Conservation (phyloP, 306 rosid species). For the Cucurbita pepo region DNA sequence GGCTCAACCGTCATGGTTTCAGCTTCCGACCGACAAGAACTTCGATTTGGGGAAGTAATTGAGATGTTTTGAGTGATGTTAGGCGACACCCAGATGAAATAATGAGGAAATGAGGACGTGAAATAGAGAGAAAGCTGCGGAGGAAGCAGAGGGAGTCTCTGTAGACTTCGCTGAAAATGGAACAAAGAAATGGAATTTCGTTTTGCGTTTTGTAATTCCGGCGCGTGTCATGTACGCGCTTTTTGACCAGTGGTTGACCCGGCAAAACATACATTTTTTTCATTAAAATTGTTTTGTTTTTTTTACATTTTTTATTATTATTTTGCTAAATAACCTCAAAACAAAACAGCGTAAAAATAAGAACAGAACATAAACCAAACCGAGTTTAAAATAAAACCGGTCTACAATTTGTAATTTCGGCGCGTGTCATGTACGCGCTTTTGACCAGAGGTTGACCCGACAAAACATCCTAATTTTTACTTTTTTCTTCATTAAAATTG, state of each 20-base stretch:
- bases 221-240: constrained; percentile 2
- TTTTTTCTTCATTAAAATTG: not conserved
- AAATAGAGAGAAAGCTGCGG: not conserved
- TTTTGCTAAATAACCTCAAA: too few relatives aligned
- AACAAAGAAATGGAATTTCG: not conserved
- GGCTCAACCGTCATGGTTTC: constrained; percentile 28
- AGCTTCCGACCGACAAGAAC: not conserved
- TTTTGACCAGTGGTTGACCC: not conserved
- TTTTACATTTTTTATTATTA: too few relatives aligned
- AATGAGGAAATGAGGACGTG: not conserved
- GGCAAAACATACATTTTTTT: too few relatives aligned
- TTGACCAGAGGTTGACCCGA: not conserved
- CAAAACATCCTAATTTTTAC: too few relatives aligned
- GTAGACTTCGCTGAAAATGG: not conserved
- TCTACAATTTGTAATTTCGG: not conserved
- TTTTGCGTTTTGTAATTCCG: not conserved
- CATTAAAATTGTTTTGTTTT: not conserved
- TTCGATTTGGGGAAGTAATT: not conserved
- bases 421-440: not conserved
- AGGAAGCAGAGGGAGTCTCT: not conserved
- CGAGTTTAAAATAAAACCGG: too few relatives aligned
- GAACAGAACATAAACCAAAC: too few relatives aligned
- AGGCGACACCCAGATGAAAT: not conserved
- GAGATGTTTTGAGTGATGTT: not conserved
- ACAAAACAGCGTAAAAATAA: too few relatives aligned